Percentiles rank a stretch among this genome's conserved stretches.
These are phyloP conservation scores for Aphanomyces stellatus DNA, from an alignment of 352 stramenopile species.

Conservation along the genomic window DNA sequence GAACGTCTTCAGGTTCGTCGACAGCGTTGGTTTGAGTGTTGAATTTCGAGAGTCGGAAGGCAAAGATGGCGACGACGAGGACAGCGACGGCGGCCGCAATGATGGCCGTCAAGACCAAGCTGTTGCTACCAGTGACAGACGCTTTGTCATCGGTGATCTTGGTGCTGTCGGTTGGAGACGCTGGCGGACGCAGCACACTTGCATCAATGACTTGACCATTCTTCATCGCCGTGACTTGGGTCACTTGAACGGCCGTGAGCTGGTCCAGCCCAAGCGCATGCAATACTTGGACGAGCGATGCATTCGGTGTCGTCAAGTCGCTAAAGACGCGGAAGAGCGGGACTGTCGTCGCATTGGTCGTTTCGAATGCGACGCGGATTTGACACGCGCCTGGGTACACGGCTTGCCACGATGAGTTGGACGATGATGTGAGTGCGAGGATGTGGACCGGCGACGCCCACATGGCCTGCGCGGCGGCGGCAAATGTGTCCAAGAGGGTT, in stretches of 20 bases:
- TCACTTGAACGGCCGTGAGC: background rate
- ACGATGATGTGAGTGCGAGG: background rate
- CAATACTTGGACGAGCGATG: background rate
- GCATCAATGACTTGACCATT: background rate
- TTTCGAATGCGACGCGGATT: background rate
- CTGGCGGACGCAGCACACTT: background rate
- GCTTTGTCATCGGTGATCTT: too few relatives aligned
- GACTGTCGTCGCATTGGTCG: background rate
- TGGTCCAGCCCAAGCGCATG: background rate
- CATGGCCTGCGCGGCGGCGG: background rate
- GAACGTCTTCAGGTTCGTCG: background rate
- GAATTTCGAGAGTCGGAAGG: background rate
- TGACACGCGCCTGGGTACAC: background rate
- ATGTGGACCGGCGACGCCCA: background rate
- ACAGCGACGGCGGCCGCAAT: background rate
- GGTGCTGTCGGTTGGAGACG: background rate
- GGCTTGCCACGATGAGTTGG: background rate
- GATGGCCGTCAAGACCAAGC: background rate
- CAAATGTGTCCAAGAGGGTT: background rate
- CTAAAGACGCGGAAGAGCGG: background rate
- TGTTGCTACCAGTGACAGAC: too few relatives aligned
- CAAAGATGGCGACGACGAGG: background rate
- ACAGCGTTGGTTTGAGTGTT: too few relatives aligned
- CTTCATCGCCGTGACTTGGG: background rate
- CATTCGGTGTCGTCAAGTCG: background rate